Conservation (phyloP, 805 yeast species). For the Starmerella sirachaensis region DNA sequence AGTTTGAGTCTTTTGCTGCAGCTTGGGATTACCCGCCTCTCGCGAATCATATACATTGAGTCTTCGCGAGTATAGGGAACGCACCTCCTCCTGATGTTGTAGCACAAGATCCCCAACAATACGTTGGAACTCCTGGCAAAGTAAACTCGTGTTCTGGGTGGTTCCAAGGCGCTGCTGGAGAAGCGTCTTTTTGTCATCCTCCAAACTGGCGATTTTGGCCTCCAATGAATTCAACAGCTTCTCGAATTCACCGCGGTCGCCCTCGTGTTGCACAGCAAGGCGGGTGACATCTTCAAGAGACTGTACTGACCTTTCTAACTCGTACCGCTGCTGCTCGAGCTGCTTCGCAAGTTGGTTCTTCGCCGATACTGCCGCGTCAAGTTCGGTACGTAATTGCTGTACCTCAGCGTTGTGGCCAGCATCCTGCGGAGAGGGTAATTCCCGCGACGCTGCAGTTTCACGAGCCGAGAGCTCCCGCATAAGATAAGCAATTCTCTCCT, state of each 20-base stretch:
- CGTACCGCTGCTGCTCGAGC: conserved; percentile 25
- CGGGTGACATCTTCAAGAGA: conserved; percentile 30
- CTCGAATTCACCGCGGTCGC: conserved; percentile 21
- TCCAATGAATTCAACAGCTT: conserved; percentile 22
- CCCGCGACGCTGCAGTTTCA: neutral
- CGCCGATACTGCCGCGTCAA: conserved; percentile 16
- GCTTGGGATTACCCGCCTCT: no score
- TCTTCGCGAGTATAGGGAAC: conserved; percentile 16
- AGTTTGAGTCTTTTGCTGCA: no score
- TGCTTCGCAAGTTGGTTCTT: conserved; percentile 25
- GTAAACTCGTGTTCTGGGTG: conserved; percentile 21
- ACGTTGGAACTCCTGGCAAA: conserved; percentile 29
- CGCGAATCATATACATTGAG: no score
- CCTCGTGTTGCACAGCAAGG: conserved; percentile 29
- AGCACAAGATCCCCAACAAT: conserved; percentile 25
- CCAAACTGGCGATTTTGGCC: conserved; percentile 21
- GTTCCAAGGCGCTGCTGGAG: conserved; percentile 12
- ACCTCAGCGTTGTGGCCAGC: conserved; percentile 4
- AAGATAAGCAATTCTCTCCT: conserved; percentile 16
- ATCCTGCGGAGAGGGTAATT: no score
- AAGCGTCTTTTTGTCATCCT: conserved; percentile 19
- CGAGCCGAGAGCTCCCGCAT: conserved; percentile 3
- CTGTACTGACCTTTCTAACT: conserved; percentile 26
- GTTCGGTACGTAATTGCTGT: conserved; percentile 6
- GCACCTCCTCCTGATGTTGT: conserved; percentile 24